A percentile compares a stretch with the other conserved stretches of the same genome.
Conservation (phyloP, 805 yeast genomes). For the Saccharomyces cerevisiae region DNA sequence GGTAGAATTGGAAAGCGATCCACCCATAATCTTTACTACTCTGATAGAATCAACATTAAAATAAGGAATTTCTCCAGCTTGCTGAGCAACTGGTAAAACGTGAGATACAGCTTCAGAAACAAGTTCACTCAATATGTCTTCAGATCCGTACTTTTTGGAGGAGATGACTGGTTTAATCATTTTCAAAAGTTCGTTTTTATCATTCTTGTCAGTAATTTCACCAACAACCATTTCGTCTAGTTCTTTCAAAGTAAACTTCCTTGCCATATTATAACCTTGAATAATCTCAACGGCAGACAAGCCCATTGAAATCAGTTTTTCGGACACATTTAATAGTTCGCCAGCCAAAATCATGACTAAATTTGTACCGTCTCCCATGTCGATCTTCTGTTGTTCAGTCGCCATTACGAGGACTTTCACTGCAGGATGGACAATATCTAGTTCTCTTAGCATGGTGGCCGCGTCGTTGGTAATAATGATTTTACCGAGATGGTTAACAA, state of each 20-base stretch:
- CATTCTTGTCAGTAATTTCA: constrained; percentile 39
- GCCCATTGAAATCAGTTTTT: constrained; percentile 75
- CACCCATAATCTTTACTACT: constrained; percentile 95
- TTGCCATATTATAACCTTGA: constrained; percentile 89
- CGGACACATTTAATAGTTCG: constrained; percentile 79
- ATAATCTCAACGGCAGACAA: constrained; percentile 85
- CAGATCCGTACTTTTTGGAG: constrained; percentile 88
- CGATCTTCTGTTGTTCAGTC: constrained; percentile 90
- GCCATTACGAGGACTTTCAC: constrained; percentile 95
- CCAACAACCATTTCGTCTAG: constrained; percentile 60
- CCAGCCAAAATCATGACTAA: constrained; percentile 89
- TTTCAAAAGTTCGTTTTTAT: constrained; percentile 51
- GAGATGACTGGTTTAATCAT: constrained; percentile 81
- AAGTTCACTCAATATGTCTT: constrained; percentile 63
- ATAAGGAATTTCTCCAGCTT: constrained; percentile 15
- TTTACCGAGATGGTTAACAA: constrained; percentile 79
- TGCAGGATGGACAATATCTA: constrained; percentile 94
- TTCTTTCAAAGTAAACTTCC: constrained; percentile 58
- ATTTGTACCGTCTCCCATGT: constrained; percentile 95
- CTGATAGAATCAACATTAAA: constrained; percentile 92
- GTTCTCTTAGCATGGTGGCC: constrained; percentile 90
- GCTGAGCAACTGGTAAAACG: constrained; percentile 46
- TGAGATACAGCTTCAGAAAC: constrained; percentile 79
- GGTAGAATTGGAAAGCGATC: constrained; percentile 59
- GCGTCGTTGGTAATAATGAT: constrained; percentile 92